phyloP scores from a whole-genome alignment of 768 basidiomycete species.

The Astraeus odoratus region DNA sequence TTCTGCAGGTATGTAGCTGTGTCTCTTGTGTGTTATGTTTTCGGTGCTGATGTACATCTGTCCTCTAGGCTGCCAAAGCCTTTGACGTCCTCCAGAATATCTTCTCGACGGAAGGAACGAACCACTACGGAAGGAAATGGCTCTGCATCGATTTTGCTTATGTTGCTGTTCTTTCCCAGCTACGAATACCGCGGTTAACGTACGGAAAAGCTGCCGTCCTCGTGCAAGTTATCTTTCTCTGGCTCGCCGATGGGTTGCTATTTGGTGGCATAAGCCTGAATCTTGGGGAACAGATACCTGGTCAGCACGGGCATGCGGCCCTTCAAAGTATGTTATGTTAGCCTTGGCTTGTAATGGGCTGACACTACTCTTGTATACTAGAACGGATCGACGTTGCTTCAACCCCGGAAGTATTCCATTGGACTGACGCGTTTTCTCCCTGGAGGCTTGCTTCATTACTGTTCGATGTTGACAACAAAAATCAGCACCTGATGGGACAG shows the following conservation, averaged over 20 bases:
- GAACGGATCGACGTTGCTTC: conserved; percentile 33
- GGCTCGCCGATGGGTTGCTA: conserved; percentile 60
- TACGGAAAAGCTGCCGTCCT: conserved; percentile 58
- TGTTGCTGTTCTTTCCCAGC: conserved; percentile 46
- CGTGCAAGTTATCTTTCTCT: conserved; percentile 54
- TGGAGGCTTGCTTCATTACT: conserved; percentile 45
- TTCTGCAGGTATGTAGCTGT: conserved; percentile 60
- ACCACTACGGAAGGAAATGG: conserved; percentile 57
- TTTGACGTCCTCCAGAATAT: conserved; percentile 59
- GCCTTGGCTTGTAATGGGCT: background rate
- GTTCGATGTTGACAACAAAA: conserved; percentile 30
- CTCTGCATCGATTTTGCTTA: conserved; percentile 62
- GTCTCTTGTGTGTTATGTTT: background rate
- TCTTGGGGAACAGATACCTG: conserved; percentile 24
- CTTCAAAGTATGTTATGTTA: conserved; percentile 26
- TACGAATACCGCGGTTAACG: conserved; percentile 69
- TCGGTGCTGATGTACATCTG: conserved; percentile 2
- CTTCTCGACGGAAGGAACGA: conserved; percentile 38
- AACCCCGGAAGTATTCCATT: conserved; percentile 38
- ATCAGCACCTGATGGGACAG: conserved; percentile 70
- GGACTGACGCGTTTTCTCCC: conserved; percentile 44
- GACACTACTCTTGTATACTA: conserved; percentile 14
- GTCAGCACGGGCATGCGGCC: conserved; percentile 12
- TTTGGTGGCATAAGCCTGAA: conserved; percentile 69
- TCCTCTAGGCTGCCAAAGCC: conserved; percentile 69